These are phyloP conservation scores for Saccharomycopsis javanensis DNA, from an alignment of 805 yeast species.

Conservation along the genomic window DNA sequence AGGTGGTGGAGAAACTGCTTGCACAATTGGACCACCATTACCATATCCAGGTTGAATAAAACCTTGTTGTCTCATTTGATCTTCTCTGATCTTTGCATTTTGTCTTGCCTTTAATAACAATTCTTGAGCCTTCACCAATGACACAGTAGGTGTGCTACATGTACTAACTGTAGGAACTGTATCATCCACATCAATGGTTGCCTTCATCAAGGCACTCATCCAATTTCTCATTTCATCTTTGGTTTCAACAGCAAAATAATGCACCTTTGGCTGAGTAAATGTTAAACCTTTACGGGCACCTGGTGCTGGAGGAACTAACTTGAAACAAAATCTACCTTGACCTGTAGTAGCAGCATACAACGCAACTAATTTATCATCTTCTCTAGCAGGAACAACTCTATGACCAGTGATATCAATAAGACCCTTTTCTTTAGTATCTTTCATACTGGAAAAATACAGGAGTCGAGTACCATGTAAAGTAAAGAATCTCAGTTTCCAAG, in stretches of 20 bases:
- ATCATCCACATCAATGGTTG: constrained; percentile 94
- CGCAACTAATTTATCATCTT: constrained; percentile 78
- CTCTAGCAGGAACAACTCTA: constrained; percentile 72
- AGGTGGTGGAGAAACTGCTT: background rate
- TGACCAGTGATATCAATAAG: constrained; percentile 94
- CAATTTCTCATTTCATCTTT: constrained; percentile 88
- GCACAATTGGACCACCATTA: background rate
- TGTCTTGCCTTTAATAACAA: constrained; percentile 75
- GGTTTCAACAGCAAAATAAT: constrained; percentile 90
- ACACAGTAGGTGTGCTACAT: constrained; percentile 91
- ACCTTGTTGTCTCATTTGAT: constrained; percentile 24
- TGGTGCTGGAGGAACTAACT: constrained; percentile 93
- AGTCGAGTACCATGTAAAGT: constrained; percentile 87
- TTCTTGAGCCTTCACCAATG: constrained; percentile 79
- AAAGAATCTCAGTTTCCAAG: constrained; percentile 83
- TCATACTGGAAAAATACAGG: constrained; percentile 72
- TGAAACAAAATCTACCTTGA: constrained; percentile 87
- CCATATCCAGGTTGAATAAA: constrained; percentile 17
- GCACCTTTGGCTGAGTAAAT: constrained; percentile 92
- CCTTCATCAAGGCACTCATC: constrained; percentile 91
- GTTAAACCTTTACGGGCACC: constrained; percentile 93
- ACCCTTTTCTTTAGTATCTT: constrained; percentile 82
- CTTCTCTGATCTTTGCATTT: constrained; percentile 49
- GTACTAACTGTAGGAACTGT: constrained; percentile 85
- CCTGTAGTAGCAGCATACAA: constrained; percentile 90